Evolutionary conservation across 129 eudicot genomes (phyloP).

Genomic region (Artemisia argyi): DNA sequence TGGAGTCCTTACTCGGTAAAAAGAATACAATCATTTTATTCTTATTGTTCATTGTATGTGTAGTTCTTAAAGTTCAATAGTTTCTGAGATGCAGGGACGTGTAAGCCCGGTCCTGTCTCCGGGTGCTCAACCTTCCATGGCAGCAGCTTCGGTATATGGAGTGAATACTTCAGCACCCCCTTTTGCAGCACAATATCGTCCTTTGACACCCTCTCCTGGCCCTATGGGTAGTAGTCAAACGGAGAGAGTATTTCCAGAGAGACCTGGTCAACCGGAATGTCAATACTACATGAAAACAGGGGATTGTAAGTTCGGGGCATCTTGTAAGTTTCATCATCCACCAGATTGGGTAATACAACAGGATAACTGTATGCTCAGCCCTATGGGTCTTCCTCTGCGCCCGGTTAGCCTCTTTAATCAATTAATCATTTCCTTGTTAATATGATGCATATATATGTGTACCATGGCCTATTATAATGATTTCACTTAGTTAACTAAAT

Average conservation of each 20-base stretch:
- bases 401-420: constrained; percentile 54
- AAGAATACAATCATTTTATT: constrained; percentile 7
- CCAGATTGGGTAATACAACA: constrained; percentile 63
- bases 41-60: background rate
- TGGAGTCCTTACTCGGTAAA: constrained; percentile 93
- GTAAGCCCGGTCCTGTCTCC: constrained; percentile 85
- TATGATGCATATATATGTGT: no score
- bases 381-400: constrained; percentile 84
- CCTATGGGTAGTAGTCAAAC: constrained; percentile 39
- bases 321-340: constrained; percentile 97
- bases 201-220: constrained; percentile 54
- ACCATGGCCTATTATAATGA: no score
- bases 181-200: constrained; percentile 58
- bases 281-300: constrained; percentile 91
- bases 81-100: constrained; percentile 68
- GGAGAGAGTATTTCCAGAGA: constrained; percentile 64
- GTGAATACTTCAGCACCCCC: constrained; percentile 63
- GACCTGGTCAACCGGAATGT: constrained; percentile 88
- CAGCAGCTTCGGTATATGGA: constrained; percentile 54
- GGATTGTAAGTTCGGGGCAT: constrained; percentile 83
- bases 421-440: background rate
- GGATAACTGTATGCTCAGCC: constrained; percentile 64
- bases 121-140: constrained; percentile 60
- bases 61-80: constrained; percentile 28
- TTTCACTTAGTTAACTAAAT: no score